phyloP scores from a whole-genome alignment of 2,329 filamentous ascomycete genomes.

The Botrytis hyacinthi region DNA sequence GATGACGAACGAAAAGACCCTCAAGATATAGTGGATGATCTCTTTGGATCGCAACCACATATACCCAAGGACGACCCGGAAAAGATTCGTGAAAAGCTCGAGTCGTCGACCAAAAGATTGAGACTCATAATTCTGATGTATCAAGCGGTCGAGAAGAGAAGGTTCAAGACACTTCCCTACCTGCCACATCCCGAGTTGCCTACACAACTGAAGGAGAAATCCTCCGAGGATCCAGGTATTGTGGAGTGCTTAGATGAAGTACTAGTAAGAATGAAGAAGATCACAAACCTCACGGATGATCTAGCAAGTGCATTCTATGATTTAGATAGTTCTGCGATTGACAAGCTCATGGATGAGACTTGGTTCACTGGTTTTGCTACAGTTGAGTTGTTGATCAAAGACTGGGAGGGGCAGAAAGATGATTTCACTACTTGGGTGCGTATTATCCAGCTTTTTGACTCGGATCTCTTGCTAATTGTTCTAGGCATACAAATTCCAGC shows the following conservation, averaged over 20 bases:
- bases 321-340: constrained; percentile 57
- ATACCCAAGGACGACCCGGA: constrained; percentile 65
- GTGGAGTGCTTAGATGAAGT: constrained; percentile 53
- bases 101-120: constrained; percentile 60
- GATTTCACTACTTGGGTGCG: constrained; percentile 73
- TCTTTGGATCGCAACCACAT: constrained; percentile 61
- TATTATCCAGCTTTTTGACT: background rate
- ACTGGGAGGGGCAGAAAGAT: constrained; percentile 66
- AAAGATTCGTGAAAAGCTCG: constrained; percentile 62
- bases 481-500: constrained; percentile 35
- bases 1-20: constrained; percentile 41
- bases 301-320: constrained; percentile 72
- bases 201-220: constrained; percentile 27
- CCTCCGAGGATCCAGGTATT: constrained; percentile 24
- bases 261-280: constrained; percentile 52
- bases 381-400: constrained; percentile 53
- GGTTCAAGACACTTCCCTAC: constrained; percentile 58
- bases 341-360: constrained; percentile 56
- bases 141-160: constrained; percentile 66
- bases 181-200: constrained; percentile 44
- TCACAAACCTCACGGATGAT: constrained; percentile 69
- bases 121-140: constrained; percentile 68
- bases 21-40: constrained; percentile 62
- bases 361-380: constrained; percentile 58
- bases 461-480: constrained; percentile 16